These are phyloP conservation scores for Trypanosoma conorhini DNA, from an alignment of 208 protist genomes.

Conservation along the genomic window DNA sequence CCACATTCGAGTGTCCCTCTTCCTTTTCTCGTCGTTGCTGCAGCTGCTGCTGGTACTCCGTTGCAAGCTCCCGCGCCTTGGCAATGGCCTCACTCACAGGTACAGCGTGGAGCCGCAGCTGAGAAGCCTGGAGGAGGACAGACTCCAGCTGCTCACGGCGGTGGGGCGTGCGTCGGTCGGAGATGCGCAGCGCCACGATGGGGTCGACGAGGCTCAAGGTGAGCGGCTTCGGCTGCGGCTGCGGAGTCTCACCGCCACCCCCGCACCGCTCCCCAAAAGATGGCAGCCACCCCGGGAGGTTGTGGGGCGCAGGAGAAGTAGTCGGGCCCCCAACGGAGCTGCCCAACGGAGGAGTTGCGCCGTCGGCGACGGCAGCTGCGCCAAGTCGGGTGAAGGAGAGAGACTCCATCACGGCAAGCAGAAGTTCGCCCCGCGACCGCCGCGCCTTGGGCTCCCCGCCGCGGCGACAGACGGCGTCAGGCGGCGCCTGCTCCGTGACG, in stretches of 20 bases:
- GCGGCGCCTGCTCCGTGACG: not conserved
- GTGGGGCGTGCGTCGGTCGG: slow-evolving; percentile 4
- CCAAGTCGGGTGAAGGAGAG: not conserved
- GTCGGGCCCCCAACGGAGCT: not conserved
- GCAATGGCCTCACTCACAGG: slow-evolving; percentile 15
- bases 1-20: not conserved
- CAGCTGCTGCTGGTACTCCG: not conserved
- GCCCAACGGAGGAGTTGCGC: no score
- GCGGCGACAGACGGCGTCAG: not conserved
- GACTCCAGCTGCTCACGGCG: slow-evolving; percentile 8
- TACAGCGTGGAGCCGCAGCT: not conserved
- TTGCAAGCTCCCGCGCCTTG: slow-evolving; percentile 1
- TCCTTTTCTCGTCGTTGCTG: not conserved
- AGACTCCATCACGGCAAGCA: not conserved
- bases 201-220: slow-evolving; percentile 4
- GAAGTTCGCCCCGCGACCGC: slow-evolving; percentile 3
- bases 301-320: not conserved
- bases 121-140: slow-evolving; percentile 10
- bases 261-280: not conserved
- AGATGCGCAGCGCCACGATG: slow-evolving; percentile 13
- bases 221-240: not conserved
- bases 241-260: not conserved
- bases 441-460: not conserved
- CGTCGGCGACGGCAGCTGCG: not conserved
- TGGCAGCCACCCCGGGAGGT: not conserved